Evolutionary conservation across 352 stramenopile species (phyloP).

Genomic region (Pythium apleroticum): DNA sequence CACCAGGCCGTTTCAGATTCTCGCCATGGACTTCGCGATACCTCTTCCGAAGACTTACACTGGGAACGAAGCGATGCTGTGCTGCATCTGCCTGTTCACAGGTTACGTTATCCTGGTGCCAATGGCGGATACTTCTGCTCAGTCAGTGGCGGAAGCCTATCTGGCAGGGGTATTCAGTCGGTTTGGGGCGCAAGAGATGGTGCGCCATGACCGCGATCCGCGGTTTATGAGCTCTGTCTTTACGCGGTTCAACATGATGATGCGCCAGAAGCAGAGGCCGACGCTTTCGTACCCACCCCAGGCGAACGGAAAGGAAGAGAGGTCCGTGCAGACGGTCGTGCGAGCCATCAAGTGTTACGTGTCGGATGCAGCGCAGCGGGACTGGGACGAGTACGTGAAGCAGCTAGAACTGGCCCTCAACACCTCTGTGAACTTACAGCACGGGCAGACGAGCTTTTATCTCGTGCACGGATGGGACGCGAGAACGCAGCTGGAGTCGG

Average conservation of each 20-base stretch:
- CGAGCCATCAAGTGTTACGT: slow-evolving; percentile 23
- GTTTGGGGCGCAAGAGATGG: slow-evolving; percentile 18
- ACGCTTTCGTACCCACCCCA: slow-evolving; percentile 25
- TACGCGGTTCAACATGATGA: slow-evolving; percentile 21
- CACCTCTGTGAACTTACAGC: slow-evolving; percentile 1
- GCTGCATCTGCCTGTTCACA: slow-evolving; percentile 10
- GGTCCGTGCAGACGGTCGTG: slow-evolving; percentile 27
- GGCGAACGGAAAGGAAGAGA: slow-evolving; percentile 21
- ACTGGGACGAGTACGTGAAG: slow-evolving; percentile 29
- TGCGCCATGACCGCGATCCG: slow-evolving; percentile 26
- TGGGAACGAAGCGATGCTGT: slow-evolving; percentile 9
- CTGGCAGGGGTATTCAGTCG: slow-evolving; percentile 18
- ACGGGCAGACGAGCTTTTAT: slow-evolving; percentile 14
- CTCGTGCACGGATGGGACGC: slow-evolving; percentile 25
- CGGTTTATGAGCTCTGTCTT: slow-evolving; percentile 23
- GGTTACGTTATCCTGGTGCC: slow-evolving; percentile 11
- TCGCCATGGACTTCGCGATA: slow-evolving; percentile 15
- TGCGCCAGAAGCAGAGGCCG: slow-evolving; percentile 10
- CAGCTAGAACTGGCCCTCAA: slow-evolving; percentile 29
- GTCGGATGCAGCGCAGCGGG: slow-evolving; percentile 13
- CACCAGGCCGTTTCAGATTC: not conserved
- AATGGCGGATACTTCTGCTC: slow-evolving; percentile 1
- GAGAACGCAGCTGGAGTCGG: not conserved
- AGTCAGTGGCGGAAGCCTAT: slow-evolving; percentile 30
- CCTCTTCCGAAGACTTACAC: slow-evolving; percentile 1